A percentile compares a stretch with the other conserved stretches of the same genome.
phyloP scores from a whole-genome alignment of 306 rosid species.

The Elaeagnus macrophylla region DNA sequence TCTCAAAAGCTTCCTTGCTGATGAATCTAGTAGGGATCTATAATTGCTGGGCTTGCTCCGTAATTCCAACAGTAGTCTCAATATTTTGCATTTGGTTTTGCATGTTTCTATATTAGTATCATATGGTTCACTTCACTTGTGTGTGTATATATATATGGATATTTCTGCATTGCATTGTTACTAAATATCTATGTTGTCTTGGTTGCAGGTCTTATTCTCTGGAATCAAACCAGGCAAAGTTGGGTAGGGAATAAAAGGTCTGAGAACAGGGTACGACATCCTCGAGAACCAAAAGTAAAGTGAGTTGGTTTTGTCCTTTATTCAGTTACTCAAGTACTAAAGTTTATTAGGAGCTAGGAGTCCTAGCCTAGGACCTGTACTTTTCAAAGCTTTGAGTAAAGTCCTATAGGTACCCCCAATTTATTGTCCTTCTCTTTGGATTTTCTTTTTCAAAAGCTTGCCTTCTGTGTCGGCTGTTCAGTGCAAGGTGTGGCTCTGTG shows the following conservation, averaged over 20 bases:
- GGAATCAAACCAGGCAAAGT: slow-evolving; percentile 82
- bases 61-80: background rate
- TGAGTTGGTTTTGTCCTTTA: slow-evolving; percentile 17
- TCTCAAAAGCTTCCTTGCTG: background rate
- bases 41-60: background rate
- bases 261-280: slow-evolving; percentile 35
- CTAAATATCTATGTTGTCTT: slow-evolving; percentile 6
- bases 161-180: background rate
- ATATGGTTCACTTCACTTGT: background rate
- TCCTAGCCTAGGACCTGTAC: background rate
- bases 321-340: background rate
- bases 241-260: slow-evolving; percentile 72
- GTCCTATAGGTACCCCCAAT: background rate
- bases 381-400: background rate
- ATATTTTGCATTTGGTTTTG: background rate
- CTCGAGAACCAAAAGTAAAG: slow-evolving; percentile 77
- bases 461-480: too few species aligned
- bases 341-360: background rate
- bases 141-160: background rate
- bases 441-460: too few species aligned
- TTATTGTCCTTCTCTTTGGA: too few species aligned
- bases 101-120: slow-evolving; percentile 3
- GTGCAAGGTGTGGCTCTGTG: too few species aligned
- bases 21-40: too few species aligned
- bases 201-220: slow-evolving; percentile 74